Conservation (phyloP, 2,329 filamentous ascomycete species). For the Trichophyton verrucosum region DNA sequence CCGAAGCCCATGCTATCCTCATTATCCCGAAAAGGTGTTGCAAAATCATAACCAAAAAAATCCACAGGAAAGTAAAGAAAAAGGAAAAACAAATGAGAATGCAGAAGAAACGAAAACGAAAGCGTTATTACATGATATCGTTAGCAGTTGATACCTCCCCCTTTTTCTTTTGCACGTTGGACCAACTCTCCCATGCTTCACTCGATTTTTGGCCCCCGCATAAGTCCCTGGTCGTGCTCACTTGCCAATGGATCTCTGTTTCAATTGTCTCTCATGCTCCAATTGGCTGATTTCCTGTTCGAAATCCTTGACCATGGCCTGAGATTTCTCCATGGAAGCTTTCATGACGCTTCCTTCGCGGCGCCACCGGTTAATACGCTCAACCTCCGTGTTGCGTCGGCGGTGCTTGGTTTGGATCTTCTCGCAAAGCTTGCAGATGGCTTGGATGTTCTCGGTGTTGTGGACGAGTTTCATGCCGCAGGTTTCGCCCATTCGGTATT, state of each 20-base stretch:
- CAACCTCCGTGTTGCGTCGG: constrained; percentile 58
- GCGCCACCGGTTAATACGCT: constrained; percentile 65
- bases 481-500: constrained; percentile 91
- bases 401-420: constrained; percentile 78
- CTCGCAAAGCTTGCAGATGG: constrained; percentile 72
- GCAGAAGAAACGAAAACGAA: constrained; percentile 12
- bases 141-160: not conserved
- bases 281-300: constrained; percentile 57
- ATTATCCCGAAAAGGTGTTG: not conserved
- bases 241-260: constrained; percentile 23
- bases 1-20: not conserved
- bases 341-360: constrained; percentile 51
- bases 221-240: constrained; percentile 10
- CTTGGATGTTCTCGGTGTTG: constrained; percentile 50
- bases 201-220: constrained; percentile 5
- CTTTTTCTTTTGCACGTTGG: not conserved
- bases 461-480: constrained; percentile 88
- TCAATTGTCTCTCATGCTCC: constrained; percentile 41
- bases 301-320: constrained; percentile 60
- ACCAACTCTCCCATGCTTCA: not conserved
- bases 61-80: constrained; percentile 9
- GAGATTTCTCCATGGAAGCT: constrained; percentile 53
- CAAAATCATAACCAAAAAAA: constrained; percentile 10
- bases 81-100: constrained; percentile 16
- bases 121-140: constrained; percentile 6